Evolutionary conservation across 805 yeast species (phyloP).

Genomic region (Kodamaea kakaduensis): DNA sequence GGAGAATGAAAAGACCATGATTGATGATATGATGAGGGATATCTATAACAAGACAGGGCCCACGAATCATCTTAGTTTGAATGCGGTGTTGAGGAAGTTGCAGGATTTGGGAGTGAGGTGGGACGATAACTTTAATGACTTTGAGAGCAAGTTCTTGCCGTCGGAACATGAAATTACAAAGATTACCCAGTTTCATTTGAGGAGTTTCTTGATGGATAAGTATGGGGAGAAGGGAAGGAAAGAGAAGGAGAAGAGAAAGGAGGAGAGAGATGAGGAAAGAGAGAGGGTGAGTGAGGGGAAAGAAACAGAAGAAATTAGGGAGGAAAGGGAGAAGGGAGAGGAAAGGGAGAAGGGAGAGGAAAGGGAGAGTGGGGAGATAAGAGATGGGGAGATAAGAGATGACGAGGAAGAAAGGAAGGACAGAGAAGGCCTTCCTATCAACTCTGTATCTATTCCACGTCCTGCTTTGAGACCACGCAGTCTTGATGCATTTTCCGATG

Average conservation of each 20-base stretch:
- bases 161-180: constrained; percentile 89
- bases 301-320: background rate
- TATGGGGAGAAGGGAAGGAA: constrained; percentile 13
- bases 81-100: constrained; percentile 61
- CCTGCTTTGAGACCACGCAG: too few relatives aligned
- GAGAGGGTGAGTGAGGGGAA: background rate
- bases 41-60: constrained; percentile 55
- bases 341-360: background rate
- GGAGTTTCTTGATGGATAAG: constrained; percentile 64
- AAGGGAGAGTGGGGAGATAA: background rate
- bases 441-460: too few relatives aligned
- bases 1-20: constrained; percentile 44
- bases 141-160: constrained; percentile 77
- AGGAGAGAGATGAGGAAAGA: background rate
- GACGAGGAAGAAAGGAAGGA: background rate
- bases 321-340: background rate
- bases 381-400: background rate
- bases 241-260: background rate
- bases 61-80: constrained; percentile 65
- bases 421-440: constrained; percentile 4
- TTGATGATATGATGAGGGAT: constrained; percentile 44
- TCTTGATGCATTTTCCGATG: too few relatives aligned
- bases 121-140: constrained; percentile 79
- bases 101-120: constrained; percentile 83
- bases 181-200: constrained; percentile 83